These are phyloP conservation scores for Neospermospora avenae DNA, from an alignment of 2,329 filamentous ascomycete species.

Conservation along the genomic window DNA sequence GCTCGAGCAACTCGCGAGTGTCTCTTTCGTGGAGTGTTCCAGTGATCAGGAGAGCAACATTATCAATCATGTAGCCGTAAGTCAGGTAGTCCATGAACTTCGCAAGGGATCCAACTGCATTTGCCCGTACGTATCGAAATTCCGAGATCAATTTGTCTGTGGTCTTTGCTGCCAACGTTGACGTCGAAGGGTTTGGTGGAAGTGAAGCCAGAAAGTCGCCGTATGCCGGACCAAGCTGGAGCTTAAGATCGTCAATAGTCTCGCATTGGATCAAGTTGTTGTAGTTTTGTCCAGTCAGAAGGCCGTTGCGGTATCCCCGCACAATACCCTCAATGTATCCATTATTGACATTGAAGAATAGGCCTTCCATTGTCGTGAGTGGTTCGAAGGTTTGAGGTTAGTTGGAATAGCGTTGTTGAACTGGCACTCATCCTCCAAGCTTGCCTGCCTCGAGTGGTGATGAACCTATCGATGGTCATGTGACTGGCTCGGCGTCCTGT, in stretches of 20 bases:
- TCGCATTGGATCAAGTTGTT: slow-evolving; percentile 96
- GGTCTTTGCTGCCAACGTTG: slow-evolving; percentile 87
- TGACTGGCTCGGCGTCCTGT: not conserved
- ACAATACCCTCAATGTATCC: slow-evolving; percentile 53
- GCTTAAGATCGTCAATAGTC: slow-evolving; percentile 95
- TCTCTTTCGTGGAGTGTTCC: slow-evolving; percentile 97
- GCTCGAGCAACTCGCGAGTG: slow-evolving; percentile 88
- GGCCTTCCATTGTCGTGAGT: slow-evolving; percentile 68
- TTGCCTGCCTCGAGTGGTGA: not conserved
- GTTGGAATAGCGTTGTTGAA: not conserved
- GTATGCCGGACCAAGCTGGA: slow-evolving; percentile 93
- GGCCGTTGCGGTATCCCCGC: slow-evolving; percentile 90
- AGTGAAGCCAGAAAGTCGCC: slow-evolving; percentile 94
- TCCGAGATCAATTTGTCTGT: slow-evolving; percentile 98
- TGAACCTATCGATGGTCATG: not conserved
- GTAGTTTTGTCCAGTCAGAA: slow-evolving; percentile 88
- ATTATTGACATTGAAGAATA: slow-evolving; percentile 92
- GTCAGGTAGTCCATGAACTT: slow-evolving; percentile 98
- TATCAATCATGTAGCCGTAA: slow-evolving; percentile 99
- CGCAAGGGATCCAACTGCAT: slow-evolving; percentile 84
- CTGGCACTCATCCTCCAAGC: not conserved
- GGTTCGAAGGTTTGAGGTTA: not conserved
- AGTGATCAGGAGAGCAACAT: slow-evolving; percentile 95
- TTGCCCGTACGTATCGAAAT: slow-evolving; percentile 93
- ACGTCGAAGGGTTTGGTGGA: slow-evolving; percentile 95